phyloP scores from a whole-genome alignment of 2,329 filamentous ascomycete species.

The Apiospora phragmitis region DNA sequence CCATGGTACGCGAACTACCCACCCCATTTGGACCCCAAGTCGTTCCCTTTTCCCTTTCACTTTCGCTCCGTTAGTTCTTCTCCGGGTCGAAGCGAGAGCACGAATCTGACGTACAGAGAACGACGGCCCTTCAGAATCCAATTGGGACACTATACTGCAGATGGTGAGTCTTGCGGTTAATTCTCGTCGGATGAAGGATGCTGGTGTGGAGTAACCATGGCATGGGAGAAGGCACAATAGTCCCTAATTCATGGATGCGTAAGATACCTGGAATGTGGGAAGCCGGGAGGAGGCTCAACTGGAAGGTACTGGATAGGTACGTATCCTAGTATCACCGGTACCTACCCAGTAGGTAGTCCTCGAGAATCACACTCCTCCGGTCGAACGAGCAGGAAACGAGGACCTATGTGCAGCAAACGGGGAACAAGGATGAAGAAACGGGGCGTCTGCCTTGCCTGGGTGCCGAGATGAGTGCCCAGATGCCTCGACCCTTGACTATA shows the following conservation, averaged over 20 bases:
- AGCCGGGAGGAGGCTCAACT: neutral
- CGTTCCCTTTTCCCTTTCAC: neutral
- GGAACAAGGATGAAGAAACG: neutral
- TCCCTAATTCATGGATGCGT: neutral
- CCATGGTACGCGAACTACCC: neutral
- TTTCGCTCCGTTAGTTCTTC: neutral
- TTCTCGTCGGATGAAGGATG: neutral
- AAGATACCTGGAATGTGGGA: neutral
- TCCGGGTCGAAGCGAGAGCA: neutral
- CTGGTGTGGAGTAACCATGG: neutral
- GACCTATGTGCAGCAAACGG: neutral
- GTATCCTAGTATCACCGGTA: neutral
- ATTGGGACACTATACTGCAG: neutral
- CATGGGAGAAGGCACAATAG: neutral
- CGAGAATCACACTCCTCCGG: neutral
- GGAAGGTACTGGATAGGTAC: neutral
- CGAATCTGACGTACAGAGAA: neutral
- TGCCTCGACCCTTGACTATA: neutral
- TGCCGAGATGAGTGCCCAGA: neutral
- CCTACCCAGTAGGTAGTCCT: neutral
- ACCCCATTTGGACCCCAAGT: neutral
- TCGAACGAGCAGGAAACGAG: neutral
- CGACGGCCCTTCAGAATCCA: neutral
- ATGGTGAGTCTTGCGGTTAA: neutral
- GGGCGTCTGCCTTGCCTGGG: too few relatives aligned